Evolutionary conservation across 495 filamentous ascomycete species (phyloP), one percentile per base, ranked within the genome.

Genomic region (Podospora conica): DNA sequence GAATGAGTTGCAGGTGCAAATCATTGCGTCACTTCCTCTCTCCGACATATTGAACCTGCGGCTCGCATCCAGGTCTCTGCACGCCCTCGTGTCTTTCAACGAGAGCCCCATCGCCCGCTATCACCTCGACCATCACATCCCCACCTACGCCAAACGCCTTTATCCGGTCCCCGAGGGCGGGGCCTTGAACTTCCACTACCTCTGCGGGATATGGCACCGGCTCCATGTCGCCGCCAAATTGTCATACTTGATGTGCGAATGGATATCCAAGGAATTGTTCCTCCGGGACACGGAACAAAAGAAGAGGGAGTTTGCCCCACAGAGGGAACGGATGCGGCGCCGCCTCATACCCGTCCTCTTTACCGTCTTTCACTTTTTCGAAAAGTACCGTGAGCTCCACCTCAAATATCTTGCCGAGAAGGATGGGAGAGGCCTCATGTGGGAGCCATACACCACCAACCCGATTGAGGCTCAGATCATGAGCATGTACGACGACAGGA

Each of bases 341-440:
- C 81, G 84, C 55, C 71, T 86, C 31, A 80, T 85, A 53, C 84
- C 84, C 3, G 64, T 83, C 23, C 73, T 86, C 15, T 85, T 86
- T 59, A 84, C 84, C 18, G 70, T 85, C 48, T 85, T 85, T 66
- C 84, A 86, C 70, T 86, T 86, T 69, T 86, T 86, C 69, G 84
- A 86, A 68, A 83, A 77, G 4, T 85, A 84, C 67, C 82, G 84
- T 60, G 76, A 78, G 54, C 76, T 83, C n/a, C 83, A 86, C 68
- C 71, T 84, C 21, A 69, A 81, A 60, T 84, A 83, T 65, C 77
- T 86, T 25, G 72, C 72, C 23, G 75, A 81, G 33, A 70, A 79
- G 55, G 66, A 71, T 28, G 80, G 79, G 0, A 70, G 78, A 29
- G 80, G 81, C 0, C 66, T 83, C 20, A 27, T 66, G 61, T 54